Evolutionary conservation across 2,329 filamentous ascomycete genomes (phyloP).

Genomic region (Thielaviopsis ethacetica): DNA sequence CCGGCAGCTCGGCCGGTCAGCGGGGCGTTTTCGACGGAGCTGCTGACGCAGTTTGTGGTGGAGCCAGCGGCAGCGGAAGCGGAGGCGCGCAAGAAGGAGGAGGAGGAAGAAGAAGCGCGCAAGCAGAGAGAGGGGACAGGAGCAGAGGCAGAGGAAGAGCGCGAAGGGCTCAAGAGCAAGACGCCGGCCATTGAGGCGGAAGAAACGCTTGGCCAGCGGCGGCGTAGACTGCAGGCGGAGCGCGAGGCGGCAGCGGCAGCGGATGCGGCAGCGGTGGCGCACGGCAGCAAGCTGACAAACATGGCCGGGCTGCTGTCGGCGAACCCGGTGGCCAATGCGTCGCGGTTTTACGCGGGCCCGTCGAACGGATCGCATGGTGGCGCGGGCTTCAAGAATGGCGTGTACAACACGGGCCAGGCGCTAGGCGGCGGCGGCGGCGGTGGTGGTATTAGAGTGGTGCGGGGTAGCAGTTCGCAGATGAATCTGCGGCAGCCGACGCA

Average conservation of each 20-base stretch:
- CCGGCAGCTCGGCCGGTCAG: constrained; percentile 43
- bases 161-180: constrained; percentile 18
- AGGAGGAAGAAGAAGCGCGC: constrained; percentile 16
- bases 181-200: constrained; percentile 37
- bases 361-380: constrained; percentile 21
- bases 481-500: background rate
- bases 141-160: constrained; percentile 21
- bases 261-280: constrained; percentile 20
- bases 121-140: constrained; percentile 8
- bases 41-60: constrained; percentile 45
- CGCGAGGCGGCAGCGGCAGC: constrained; percentile 45
- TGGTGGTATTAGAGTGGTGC: constrained; percentile 8
- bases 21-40: constrained; percentile 49
- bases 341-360: constrained; percentile 14
- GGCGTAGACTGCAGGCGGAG: constrained; percentile 55
- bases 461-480: constrained; percentile 7
- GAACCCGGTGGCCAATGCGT: constrained; percentile 23
- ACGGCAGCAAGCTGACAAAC: constrained; percentile 25
- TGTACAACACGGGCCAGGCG: constrained; percentile 40
- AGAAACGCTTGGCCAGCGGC: constrained; percentile 65
- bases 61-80: constrained; percentile 13
- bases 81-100: constrained; percentile 23
- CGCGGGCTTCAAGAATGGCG: constrained; percentile 30
- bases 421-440: constrained; percentile 14
- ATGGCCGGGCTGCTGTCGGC: constrained; percentile 42